phyloP scores from a whole-genome alignment of 345 rosid species.

The Euphorbia peplus region DNA sequence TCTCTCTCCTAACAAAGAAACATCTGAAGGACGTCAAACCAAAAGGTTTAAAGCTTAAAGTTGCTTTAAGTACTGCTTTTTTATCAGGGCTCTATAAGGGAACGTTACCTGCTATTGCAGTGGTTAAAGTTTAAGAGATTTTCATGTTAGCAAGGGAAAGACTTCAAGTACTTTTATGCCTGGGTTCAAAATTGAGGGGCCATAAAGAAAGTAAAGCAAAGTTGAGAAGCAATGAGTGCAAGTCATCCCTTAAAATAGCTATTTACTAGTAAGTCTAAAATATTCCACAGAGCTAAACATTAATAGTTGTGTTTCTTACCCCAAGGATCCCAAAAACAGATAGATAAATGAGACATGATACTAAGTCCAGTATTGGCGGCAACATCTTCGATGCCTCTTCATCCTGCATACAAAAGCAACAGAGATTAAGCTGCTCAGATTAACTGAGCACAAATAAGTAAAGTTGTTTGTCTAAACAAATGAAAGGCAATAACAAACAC shows the following conservation, averaged over 20 bases:
- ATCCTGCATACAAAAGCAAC: slow-evolving; percentile 29
- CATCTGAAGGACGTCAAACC: no score
- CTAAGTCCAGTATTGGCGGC: slow-evolving; percentile 49
- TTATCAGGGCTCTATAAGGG: no score
- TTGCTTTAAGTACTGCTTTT: no score
- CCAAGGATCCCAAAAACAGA: slow-evolving; percentile 82
- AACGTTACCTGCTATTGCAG: no score
- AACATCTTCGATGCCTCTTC: slow-evolving; percentile 25
- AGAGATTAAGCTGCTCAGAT: background rate
- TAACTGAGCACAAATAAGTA: background rate
- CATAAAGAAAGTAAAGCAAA: no score
- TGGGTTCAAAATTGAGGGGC: no score
- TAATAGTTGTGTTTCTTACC: slow-evolving; percentile 30
- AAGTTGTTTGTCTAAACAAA: background rate
- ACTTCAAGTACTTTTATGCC: no score
- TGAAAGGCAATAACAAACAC: background rate
- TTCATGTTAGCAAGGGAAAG: no score
- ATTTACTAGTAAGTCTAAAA: background rate
- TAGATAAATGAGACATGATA: slow-evolving; percentile 52
- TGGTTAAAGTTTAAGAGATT: no score
- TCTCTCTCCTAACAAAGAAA: no score
- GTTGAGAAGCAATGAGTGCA: no score
- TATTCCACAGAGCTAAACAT: background rate
- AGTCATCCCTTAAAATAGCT: background rate
- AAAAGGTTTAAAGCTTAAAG: no score